Evolutionary conservation across 768 basidiomycete species (phyloP), one percentile per base, ranked within the genome.

Genomic region (Xerocomellus chrysenteron): DNA sequence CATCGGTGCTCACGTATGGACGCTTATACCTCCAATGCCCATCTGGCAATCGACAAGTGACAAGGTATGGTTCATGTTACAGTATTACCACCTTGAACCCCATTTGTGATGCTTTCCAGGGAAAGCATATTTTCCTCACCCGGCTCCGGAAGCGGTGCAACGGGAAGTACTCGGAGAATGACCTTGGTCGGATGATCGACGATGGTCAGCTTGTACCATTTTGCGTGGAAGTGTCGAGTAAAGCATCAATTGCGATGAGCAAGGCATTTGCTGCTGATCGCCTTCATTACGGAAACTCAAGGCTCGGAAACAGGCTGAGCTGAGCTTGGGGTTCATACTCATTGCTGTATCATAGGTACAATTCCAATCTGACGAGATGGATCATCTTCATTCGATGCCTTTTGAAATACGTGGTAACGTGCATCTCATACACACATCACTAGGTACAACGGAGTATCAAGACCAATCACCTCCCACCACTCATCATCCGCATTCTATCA

Each of bases 401-500:
- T 28, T 50, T 21, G 45, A n/a, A 44, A 30, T 13, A 39, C 13
- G 10, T 1, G 11, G 32, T 24, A 17, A 39, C 14, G 41, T 21
- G 39, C 13, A 28, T 21, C 26, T 36, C 13, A 2, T 47, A 43
- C 19, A 50, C 30, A 48, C 8, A 1, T 37, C 48, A 28, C 47
- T 28, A 36, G 35, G 30, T 35, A 37, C 39, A 39, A 40, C 3
- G 7, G 9, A 42, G 33, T 28, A 43, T 35, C n/a, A 40, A 45
- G 37, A 47, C n/a, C 2, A 36, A 33, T 64, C 50, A 66, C 44
- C 68, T 59, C 41, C 72, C 63, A 49, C 57, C 44, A 35, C 71
- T 80, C 86, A 93, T 84, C 90, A 93, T 92, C 56, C 89, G 80
- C 71, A 90, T 64, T 56, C 91, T 81, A 72, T 93, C 91, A 11